Evolutionary conservation across 1,284 basidiomycete genomes (phyloP).

Genomic region (Microstroma glucosiphilum): DNA sequence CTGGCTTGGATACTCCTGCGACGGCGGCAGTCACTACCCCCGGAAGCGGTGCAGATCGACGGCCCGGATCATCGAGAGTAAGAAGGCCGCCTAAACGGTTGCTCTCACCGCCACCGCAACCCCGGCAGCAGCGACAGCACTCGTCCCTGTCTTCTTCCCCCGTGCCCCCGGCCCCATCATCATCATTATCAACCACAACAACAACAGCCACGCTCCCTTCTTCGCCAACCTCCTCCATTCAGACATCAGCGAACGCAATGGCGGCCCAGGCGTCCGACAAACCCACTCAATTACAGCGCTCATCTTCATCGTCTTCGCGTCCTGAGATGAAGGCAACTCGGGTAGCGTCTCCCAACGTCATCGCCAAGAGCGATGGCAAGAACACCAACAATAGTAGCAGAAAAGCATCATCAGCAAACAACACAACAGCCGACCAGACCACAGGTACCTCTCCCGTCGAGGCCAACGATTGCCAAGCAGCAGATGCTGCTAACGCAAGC

Average conservation of each 20-base stretch:
- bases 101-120: background rate
- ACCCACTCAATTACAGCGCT: background rate
- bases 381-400: constrained; percentile 1
- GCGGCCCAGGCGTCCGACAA: too few relatives aligned
- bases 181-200: too few relatives aligned
- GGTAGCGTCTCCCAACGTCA: background rate
- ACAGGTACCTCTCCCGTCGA: background rate
- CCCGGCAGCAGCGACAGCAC: background rate
- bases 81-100: constrained; percentile 6
- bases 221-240: background rate
- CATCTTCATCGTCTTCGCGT: background rate
- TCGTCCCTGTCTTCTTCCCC: too few relatives aligned
- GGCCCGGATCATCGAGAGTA: background rate
- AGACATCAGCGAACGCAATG: background rate
- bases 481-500: background rate
- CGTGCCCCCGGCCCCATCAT: too few relatives aligned
- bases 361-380: background rate
- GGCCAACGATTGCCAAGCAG: background rate
- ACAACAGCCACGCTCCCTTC: too few relatives aligned
- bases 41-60: background rate
- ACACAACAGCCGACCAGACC: background rate
- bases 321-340: background rate
- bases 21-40: too few relatives aligned
- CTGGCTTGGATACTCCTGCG: too few relatives aligned
- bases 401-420: constrained; percentile 3